Evolutionary conservation across 2,329 filamentous ascomycete species (phyloP), one percentile per base, ranked within the genome.

Genomic region (Claviceps sp.): DNA sequence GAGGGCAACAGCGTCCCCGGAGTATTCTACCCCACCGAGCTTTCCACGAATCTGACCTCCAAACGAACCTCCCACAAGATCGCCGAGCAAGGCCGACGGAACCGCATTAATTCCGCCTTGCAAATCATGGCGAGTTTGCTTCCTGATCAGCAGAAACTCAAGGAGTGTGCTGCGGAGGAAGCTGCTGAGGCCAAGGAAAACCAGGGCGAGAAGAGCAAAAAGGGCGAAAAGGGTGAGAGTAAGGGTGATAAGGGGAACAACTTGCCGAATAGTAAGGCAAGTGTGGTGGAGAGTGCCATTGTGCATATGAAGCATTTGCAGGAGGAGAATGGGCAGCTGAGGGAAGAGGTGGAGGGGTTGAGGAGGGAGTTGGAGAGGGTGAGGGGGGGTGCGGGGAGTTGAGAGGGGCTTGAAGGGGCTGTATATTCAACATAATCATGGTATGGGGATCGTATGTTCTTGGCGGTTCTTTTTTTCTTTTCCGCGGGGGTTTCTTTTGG

Each of bases 61-160:
- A 98, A 98, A 72, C 85, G 91, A 50, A 97, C 93, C 2, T 95
- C 89, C 44, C 93, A 98, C 72, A 98, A 98, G 69, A 88, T 98
- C 58, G 93, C 93, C 18, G 93, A 98, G 69, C 93, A 98, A 70
- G 93, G 93, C 6, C 82, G 93, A 47, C 78, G 93, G 54, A 97
- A 98, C 64, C 82, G 93, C 47, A 97, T 98, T 69, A 98, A 98
- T 65, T 86, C 84, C 51, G 93, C 93, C 0, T 73, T 98, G 22
- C 88, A 91, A 60, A 86, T 96, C 65, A 95, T 98, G 66, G 89
- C 93, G 49, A 78, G 82, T 0, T 74, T 98, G 2, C 72, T 98
- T n/a, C 91, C 93, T 0, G 78, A 68, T 58, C 67, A 70, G 45
- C 69, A 66, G 49, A 70, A 65, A 48, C 63, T 67, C 16, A 70